A percentile compares a stretch with the other conserved stretches of the same genome.
Conservation (phyloP, 768 basidiomycete genomes). For the Udeniomyces megalosporus region DNA sequence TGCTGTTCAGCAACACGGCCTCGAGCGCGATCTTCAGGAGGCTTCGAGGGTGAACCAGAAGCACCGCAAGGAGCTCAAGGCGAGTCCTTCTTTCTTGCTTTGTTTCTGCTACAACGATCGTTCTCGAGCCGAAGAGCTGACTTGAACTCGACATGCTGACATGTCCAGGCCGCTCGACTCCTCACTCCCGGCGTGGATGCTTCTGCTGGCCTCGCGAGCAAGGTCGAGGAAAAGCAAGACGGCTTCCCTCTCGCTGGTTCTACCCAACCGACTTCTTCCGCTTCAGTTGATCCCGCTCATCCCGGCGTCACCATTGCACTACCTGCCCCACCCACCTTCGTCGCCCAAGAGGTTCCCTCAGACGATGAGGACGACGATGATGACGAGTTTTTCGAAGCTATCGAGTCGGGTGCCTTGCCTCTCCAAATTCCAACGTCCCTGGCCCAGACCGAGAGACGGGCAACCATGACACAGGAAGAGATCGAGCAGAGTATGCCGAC, state of each 20-base stretch:
- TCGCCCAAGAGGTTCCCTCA: background rate
- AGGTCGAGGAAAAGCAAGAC: background rate
- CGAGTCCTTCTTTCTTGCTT: background rate
- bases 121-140: too few relatives aligned
- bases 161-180: conserved; percentile 31
- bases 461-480: background rate
- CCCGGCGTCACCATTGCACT: background rate
- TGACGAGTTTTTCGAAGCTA: conserved; percentile 96
- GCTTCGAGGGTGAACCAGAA: conserved; percentile 40
- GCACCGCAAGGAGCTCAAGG: conserved; percentile 22
- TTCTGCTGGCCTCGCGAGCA: background rate
- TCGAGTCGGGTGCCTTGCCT: conserved; percentile 72
- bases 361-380: conserved; percentile 30
- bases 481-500: conserved; percentile 6
- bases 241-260: background rate
- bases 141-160: too few relatives aligned
- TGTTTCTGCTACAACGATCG: background rate
- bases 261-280: background rate
- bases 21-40: conserved; percentile 61
- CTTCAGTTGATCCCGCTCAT: background rate
- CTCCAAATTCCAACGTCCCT: conserved; percentile 46
- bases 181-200: background rate
- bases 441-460: conserved; percentile 30
- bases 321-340: background rate
- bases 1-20: conserved; percentile 64